These are phyloP conservation scores for Leersia perrieri DNA, from an alignment of 176 grass and related monocot species.

Conservation along the genomic window DNA sequence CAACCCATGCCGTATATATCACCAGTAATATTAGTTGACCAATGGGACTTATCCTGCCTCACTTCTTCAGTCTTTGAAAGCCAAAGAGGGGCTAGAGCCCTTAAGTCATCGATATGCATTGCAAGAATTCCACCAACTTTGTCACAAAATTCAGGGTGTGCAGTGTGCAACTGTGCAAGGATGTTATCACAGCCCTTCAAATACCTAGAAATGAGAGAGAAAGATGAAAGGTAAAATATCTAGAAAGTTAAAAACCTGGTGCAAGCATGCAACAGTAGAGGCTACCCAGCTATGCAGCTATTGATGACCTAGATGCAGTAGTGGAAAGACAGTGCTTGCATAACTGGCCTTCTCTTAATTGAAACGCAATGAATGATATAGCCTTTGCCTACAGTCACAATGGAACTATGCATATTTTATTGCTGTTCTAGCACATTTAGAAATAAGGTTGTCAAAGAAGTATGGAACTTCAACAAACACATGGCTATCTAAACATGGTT, in stretches of 20 bases:
- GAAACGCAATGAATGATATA: background rate
- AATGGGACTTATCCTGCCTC: slow-evolving; percentile 80
- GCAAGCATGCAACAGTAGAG: slow-evolving; percentile 4
- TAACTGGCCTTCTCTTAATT: background rate
- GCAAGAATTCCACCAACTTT: slow-evolving; percentile 88
- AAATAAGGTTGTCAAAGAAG: background rate
- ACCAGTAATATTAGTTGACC: slow-evolving; percentile 96
- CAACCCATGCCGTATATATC: slow-evolving; percentile 96
- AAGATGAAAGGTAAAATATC: slow-evolving; percentile 9
- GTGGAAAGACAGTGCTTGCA: background rate
- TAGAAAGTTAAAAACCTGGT: background rate
- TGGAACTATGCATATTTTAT: background rate
- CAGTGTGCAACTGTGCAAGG: slow-evolving; percentile 82
- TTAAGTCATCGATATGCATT: slow-evolving; percentile 93
- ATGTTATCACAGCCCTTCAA: slow-evolving; percentile 97
- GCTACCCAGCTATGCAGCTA: background rate
- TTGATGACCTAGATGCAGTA: background rate
- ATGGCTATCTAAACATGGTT: background rate
- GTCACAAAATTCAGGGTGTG: slow-evolving; percentile 93
- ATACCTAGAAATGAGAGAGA: slow-evolving; percentile 56
- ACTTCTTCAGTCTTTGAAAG: slow-evolving; percentile 99
- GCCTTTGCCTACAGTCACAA: background rate
- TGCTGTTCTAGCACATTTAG: background rate
- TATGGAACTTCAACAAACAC: background rate
- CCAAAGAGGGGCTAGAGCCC: slow-evolving; percentile 82